These are phyloP conservation scores for Abrus pulchellus DNA, from an alignment of 306 rosid species.

Conservation along the genomic window DNA sequence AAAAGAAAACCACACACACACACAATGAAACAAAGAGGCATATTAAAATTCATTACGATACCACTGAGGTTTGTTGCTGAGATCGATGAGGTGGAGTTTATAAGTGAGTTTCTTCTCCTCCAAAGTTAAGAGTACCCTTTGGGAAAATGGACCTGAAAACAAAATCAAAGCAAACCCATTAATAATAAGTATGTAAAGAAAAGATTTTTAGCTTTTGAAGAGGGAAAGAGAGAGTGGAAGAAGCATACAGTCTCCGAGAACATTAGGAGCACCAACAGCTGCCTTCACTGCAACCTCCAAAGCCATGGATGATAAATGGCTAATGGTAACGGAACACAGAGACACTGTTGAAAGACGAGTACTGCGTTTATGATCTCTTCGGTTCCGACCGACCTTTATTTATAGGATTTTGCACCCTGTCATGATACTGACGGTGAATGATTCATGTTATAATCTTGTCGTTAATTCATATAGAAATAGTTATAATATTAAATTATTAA, in stretches of 20 bases:
- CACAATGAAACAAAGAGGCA: background rate
- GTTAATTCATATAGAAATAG: too few relatives aligned
- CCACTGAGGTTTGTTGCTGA: conserved; percentile 82
- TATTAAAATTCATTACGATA: conserved; percentile 18
- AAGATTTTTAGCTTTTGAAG: too few relatives aligned
- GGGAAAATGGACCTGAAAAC: conserved; percentile 78
- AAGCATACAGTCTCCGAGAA: conserved; percentile 80
- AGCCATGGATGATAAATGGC: conserved; percentile 55
- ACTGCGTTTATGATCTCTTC: background rate
- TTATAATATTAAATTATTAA: too few relatives aligned
- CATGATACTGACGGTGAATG: too few relatives aligned
- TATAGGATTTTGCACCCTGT: background rate
- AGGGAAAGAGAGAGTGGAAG: background rate
- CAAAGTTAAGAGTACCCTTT: conserved; percentile 80
- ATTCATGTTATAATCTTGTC: too few relatives aligned
- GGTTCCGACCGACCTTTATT: background rate
- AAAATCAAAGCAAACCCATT: background rate
- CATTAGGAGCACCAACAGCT: conserved; percentile 66
- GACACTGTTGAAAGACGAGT: too few relatives aligned
- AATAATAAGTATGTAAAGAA: background rate
- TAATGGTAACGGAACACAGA: background rate
- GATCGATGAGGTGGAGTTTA: conserved; percentile 62
- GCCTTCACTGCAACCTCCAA: conserved; percentile 77
- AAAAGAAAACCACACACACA: background rate
- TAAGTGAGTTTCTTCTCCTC: conserved; percentile 84